phyloP scores from a whole-genome alignment of 495 filamentous ascomycete genomes.

The Hypomontagnella monticulosa region DNA sequence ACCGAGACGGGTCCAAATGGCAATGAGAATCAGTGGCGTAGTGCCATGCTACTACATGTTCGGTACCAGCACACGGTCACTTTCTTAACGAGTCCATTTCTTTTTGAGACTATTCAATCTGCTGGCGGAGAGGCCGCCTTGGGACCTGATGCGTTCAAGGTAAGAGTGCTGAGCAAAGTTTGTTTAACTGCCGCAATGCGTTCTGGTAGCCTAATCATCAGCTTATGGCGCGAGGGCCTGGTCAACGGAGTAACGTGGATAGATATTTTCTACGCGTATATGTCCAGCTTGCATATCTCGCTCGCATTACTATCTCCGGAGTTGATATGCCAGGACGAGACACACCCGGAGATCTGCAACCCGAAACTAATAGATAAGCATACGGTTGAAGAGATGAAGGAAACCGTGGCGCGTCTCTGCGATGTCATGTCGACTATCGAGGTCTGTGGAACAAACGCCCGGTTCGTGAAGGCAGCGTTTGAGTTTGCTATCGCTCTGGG shows the following conservation, averaged over 20 bases:
- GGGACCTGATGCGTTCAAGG: slow-evolving; percentile 21
- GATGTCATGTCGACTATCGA: slow-evolving; percentile 37
- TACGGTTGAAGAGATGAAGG: slow-evolving; percentile 29
- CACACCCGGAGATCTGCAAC: slow-evolving; percentile 19
- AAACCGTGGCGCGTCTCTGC: slow-evolving; percentile 21
- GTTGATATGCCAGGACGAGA: slow-evolving; percentile 18
- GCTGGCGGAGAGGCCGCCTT: background rate
- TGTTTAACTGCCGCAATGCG: slow-evolving; percentile 39
- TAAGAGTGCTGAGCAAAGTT: slow-evolving; percentile 25
- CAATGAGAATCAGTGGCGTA: slow-evolving; percentile 42
- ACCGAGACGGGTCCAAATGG: slow-evolving; percentile 10
- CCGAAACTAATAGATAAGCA: slow-evolving; percentile 13
- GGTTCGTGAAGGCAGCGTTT: slow-evolving; percentile 36
- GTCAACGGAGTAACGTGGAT: slow-evolving; percentile 38
- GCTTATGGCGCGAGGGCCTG: slow-evolving; percentile 25
- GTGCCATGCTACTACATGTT: slow-evolving; percentile 44
- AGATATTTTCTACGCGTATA: slow-evolving; percentile 38
- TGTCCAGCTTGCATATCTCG: slow-evolving; percentile 31
- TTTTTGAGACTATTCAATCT: slow-evolving; percentile 36
- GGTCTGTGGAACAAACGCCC: slow-evolving; percentile 36
- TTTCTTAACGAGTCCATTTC: slow-evolving; percentile 47
- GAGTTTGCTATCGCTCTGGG: slow-evolving; percentile 32
- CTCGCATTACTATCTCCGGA: slow-evolving; percentile 29
- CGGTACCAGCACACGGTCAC: slow-evolving; percentile 46
- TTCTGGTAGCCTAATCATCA: slow-evolving; percentile 17